Percentiles rank a stretch among this genome's conserved stretches.
These are phyloP conservation scores for Lippia alba DNA, from an alignment of 305 asterid genomes.

Conservation along the genomic window DNA sequence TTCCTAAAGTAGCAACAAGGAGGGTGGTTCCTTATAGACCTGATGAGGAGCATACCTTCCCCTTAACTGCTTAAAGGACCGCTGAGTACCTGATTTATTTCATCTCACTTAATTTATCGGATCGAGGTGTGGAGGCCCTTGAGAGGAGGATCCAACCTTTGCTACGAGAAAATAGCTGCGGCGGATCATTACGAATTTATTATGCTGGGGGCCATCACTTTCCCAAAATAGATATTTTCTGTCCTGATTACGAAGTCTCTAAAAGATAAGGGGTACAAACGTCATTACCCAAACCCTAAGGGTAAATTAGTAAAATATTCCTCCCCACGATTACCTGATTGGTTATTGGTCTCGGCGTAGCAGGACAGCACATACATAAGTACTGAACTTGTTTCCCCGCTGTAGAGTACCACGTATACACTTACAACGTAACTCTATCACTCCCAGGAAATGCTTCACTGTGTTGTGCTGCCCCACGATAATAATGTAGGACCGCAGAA, in stretches of 20 bases:
- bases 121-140: no score
- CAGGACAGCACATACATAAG: no score
- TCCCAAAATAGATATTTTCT: constrained; percentile 29
- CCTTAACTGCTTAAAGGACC: no score
- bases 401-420: constrained; percentile 1
- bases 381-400: constrained; percentile 20
- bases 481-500: neutral
- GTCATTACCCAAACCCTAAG: constrained; percentile 16
- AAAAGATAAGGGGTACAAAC: constrained; percentile 37
- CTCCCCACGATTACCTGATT: constrained; percentile 26
- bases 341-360: constrained; percentile 41
- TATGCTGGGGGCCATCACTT: no score
- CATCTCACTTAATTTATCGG: no score
- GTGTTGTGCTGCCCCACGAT: neutral
- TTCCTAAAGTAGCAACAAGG: no score
- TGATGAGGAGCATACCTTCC: no score
- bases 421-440: neutral
- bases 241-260: neutral
- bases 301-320: constrained; percentile 3
- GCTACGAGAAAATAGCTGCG: no score
- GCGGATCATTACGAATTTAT: no score
- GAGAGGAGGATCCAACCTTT: no score
- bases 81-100: no score
- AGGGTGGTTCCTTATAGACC: no score
- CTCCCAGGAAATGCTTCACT: constrained; percentile 15